phyloP scores from a whole-genome alignment of 2,329 filamentous ascomycete genomes.

The Colletotrichum eleusines region DNA sequence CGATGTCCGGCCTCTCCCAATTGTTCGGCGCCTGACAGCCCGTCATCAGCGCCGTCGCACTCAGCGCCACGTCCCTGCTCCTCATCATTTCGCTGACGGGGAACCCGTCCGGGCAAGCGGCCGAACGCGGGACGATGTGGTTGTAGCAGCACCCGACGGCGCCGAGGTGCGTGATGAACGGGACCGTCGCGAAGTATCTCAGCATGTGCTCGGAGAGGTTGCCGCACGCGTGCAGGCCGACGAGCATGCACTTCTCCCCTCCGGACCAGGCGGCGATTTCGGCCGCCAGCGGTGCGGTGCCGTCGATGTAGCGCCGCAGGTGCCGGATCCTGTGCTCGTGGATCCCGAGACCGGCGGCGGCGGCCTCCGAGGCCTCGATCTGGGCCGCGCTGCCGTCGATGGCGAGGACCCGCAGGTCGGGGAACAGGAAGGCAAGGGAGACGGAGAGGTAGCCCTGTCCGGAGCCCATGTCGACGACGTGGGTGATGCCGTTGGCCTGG shows the following conservation, averaged over 20 bases:
- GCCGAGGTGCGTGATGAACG: slow-evolving; percentile 45
- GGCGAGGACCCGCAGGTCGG: slow-evolving; percentile 46
- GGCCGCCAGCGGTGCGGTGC: slow-evolving; percentile 41
- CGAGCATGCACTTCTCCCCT: slow-evolving; percentile 48
- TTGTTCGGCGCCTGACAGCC: slow-evolving; percentile 51
- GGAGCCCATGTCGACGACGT: slow-evolving; percentile 43
- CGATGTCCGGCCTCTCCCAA: slow-evolving; percentile 46
- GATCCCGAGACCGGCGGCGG: slow-evolving; percentile 45
- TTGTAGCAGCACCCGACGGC: slow-evolving; percentile 52
- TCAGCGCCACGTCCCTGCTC: slow-evolving; percentile 44
- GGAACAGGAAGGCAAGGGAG: slow-evolving; percentile 48
- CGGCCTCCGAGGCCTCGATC: slow-evolving; percentile 46
- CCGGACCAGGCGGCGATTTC: slow-evolving; percentile 47
- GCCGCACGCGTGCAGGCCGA: slow-evolving; percentile 51
- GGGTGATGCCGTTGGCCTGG: slow-evolving; percentile 44
- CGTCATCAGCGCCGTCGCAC: slow-evolving; percentile 50
- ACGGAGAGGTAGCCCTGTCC: slow-evolving; percentile 50
- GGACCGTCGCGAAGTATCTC: slow-evolving; percentile 45
- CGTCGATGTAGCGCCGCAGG: slow-evolving; percentile 48
- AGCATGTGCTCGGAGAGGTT: slow-evolving; percentile 51
- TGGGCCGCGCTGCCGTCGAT: slow-evolving; percentile 51
- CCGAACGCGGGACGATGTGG: slow-evolving; percentile 50
- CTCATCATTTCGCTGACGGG: slow-evolving; percentile 53
- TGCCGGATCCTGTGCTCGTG: slow-evolving; percentile 44
- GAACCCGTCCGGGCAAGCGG: slow-evolving; percentile 52